A percentile compares a stretch with the other conserved stretches of the same genome.
Conservation (phyloP, 768 basidiomycete species). For the Boletus insuetus region DNA sequence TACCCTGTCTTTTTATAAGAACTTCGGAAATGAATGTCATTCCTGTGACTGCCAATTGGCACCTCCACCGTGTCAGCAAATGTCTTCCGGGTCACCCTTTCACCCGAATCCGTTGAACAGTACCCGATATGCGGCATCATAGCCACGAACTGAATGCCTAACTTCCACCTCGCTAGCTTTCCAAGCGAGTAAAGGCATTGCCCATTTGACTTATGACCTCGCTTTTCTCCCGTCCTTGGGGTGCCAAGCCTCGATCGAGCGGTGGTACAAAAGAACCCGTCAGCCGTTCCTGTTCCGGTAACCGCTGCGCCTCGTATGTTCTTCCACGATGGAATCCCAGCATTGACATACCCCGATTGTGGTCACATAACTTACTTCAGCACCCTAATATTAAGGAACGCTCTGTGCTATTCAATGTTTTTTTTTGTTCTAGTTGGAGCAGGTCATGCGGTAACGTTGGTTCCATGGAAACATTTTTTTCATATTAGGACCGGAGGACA, state of each 20-base stretch:
- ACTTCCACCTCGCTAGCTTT: conserved; percentile 16
- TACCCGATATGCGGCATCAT: conserved; percentile 25
- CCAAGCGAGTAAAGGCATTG: conserved; percentile 27
- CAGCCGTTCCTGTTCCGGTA: conserved; percentile 18
- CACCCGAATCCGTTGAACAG: conserved; percentile 33
- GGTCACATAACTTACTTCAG: conserved; percentile 24
- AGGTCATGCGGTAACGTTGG: conserved; percentile 18
- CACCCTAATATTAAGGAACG: conserved; percentile 32
- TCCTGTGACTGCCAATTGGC: conserved; percentile 26
- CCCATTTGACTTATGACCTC: conserved; percentile 32
- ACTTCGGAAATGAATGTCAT: conserved; percentile 36
- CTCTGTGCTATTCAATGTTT: conserved; percentile 16
- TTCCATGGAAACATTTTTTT: conserved; percentile 31
- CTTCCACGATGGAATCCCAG: conserved; percentile 25
- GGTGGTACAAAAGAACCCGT: conserved; percentile 12
- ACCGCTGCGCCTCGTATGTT: conserved; percentile 27
- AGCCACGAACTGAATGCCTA: conserved; percentile 22
- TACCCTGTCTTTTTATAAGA: conserved; percentile 29
- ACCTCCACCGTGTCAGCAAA: conserved; percentile 18
- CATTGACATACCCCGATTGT: conserved; percentile 24
- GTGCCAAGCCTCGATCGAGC: conserved; percentile 25
- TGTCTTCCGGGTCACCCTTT: conserved; percentile 28
- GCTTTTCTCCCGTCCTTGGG: conserved; percentile 15
- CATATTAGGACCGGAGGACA: conserved; percentile 24
- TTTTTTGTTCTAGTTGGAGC: conserved; percentile 26